Evolutionary conservation across 2,329 filamentous ascomycete genomes (phyloP).

Genomic region (Aspergillus quadricinctus): DNA sequence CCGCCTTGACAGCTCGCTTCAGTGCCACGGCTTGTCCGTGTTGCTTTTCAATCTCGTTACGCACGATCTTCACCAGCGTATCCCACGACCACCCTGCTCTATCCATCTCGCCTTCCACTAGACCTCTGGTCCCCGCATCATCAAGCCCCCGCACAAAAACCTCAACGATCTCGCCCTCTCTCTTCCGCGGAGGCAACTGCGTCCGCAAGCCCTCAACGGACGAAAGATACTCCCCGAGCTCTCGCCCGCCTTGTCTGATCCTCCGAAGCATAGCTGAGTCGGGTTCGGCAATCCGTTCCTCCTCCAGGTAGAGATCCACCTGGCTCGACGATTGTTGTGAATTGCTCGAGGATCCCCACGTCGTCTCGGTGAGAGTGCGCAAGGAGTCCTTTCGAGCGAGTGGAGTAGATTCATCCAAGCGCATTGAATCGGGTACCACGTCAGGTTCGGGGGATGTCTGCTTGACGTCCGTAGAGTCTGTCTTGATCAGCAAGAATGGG

Average conservation of each 20-base stretch:
- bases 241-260: conserved; percentile 19
- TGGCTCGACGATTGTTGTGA: not conserved
- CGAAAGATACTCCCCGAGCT: conserved; percentile 24
- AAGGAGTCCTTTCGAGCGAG: not conserved
- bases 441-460: not conserved
- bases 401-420: not conserved
- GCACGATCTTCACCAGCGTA: conserved; percentile 9
- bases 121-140: conserved; percentile 11
- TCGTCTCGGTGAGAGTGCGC: conserved; percentile 10
- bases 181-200: conserved; percentile 10
- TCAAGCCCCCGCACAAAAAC: conserved; percentile 30
- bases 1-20: not conserved
- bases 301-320: not conserved
- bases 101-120: conserved; percentile 21
- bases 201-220: conserved; percentile 16
- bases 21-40: not conserved
- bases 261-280: not conserved
- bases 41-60: not conserved
- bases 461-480: not conserved
- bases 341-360: conserved; percentile 5
- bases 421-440: conserved; percentile 15
- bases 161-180: conserved; percentile 21
- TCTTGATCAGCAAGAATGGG: not conserved
- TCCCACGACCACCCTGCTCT: conserved; percentile 27
- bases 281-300: not conserved